phyloP scores from a whole-genome alignment of 495 filamentous ascomycete species.

The Aspergillus kassunensis region DNA sequence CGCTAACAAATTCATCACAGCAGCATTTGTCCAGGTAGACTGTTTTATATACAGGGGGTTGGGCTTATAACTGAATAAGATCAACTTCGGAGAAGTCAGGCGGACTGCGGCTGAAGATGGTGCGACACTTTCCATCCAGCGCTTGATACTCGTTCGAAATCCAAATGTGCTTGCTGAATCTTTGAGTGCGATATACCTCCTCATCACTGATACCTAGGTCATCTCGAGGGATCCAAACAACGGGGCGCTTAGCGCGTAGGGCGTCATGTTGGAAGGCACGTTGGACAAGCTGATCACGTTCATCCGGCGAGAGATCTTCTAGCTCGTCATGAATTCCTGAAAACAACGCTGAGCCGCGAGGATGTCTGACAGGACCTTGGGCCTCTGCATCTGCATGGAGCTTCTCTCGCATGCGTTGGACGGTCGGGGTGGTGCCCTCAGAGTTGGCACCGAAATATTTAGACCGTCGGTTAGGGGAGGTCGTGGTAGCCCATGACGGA shows the following conservation, averaged over 20 bases:
- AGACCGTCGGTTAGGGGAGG: conserved; percentile 38
- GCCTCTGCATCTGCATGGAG: conserved; percentile 58
- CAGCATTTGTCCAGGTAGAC: background rate
- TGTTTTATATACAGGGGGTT: background rate
- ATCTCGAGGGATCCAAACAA: conserved; percentile 92
- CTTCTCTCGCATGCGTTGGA: conserved; percentile 35
- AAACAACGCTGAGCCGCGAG: conserved; percentile 76
- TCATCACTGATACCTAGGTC: conserved; percentile 89
- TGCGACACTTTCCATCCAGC: conserved; percentile 75
- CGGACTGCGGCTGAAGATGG: conserved; percentile 83
- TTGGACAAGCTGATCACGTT: conserved; percentile 80
- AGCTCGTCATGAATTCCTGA: conserved; percentile 84
- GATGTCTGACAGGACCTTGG: conserved; percentile 49
- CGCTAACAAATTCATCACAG: background rate
- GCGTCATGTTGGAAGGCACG: conserved; percentile 91
- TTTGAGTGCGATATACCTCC: conserved; percentile 73
- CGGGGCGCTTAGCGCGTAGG: conserved; percentile 76
- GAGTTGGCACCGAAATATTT: conserved; percentile 38
- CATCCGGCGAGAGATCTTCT: conserved; percentile 88
- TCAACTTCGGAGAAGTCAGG: conserved; percentile 92
- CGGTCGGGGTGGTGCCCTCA: conserved; percentile 24
- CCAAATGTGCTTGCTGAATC: conserved; percentile 81
- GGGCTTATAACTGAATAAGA: conserved; percentile 68
- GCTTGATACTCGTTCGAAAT: conserved; percentile 89
- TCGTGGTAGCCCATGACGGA: conserved; percentile 38